Base-by-base conservation (phyloP, 139 green algal genomes). In the Astrephomene gubernaculifera region DNA sequence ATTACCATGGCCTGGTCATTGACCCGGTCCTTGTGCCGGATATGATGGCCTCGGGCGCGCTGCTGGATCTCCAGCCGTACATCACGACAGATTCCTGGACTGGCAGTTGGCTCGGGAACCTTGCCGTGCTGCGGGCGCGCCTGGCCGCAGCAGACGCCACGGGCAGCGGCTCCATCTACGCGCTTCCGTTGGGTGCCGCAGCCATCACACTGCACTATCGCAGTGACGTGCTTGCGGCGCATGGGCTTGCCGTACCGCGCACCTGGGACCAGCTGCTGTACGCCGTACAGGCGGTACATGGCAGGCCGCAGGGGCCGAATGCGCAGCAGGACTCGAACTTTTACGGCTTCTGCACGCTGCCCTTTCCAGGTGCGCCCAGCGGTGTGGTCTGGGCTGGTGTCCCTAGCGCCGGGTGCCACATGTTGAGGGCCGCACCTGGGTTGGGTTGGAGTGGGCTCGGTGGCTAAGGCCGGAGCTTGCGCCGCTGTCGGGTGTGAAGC, bases 151-250 rank as follows among this genome's bases (percentile, higher is more conserved):
- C n/a, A n/a, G n/a, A n/a, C 17, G 5, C 72, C 49, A 65, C 12
- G 31, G 22, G 21, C 31, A 38, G 21, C 49, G 49, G 39, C 54
- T 54, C 68, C 38, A 12, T 54, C 38, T 65, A 44, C 35, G 36
- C 41, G 54, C 1, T 82, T 10, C 74, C 74, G 54, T 24, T 82
- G 74, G 74, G 74, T 8, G 57, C 74, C 1, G 36, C 74, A 25
- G 54, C 57, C 74, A 82, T 84, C 5, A 41, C 53, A 43, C 61
- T 84, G 41, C 63, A 84, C 44, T 84, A 84, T 63, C 31, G 78
- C 8, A 22, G 1, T 1, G 78, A 84, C 43, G 78, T 74, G 63
- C 63, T 84, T 39, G 61, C n/a, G 61, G 64, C 43, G 31, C 78
- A 74, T 43, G 64, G 78, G n/a, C 78, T 84, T 41, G 25, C 5